These are phyloP conservation scores for Phytophthora litchii DNA, from an alignment of 352 stramenopile genomes.

Conservation along the genomic window DNA sequence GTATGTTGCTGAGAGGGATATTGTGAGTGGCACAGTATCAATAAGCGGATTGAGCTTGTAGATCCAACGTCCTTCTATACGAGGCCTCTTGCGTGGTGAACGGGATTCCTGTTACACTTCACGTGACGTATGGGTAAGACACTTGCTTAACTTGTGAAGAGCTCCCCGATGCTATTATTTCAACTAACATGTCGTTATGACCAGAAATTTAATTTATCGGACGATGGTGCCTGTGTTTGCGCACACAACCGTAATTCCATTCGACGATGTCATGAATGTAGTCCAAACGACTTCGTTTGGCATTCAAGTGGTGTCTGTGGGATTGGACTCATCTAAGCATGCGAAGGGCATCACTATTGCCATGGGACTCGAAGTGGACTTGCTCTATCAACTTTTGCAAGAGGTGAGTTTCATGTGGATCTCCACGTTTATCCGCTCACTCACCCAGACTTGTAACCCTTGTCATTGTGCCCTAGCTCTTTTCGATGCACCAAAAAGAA, in stretches of 20 bases:
- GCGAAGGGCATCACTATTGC: slow-evolving; percentile 68
- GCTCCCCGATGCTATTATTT: neutral
- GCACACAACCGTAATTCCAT: slow-evolving; percentile 65
- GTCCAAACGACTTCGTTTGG: slow-evolving; percentile 63
- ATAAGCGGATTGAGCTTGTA: slow-evolving; percentile 10
- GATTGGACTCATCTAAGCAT: slow-evolving; percentile 49
- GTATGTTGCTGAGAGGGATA: slow-evolving; percentile 22
- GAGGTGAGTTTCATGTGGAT: slow-evolving; percentile 42
- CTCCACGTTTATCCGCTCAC: neutral
- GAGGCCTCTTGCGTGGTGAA: slow-evolving; percentile 81
- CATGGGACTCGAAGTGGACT: slow-evolving; percentile 77
- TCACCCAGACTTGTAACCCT: neutral
- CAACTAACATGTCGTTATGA: slow-evolving; percentile 3
- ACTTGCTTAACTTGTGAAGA: neutral
- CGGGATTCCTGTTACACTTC: slow-evolving; percentile 66
- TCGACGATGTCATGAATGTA: slow-evolving; percentile 62
- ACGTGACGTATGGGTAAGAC: slow-evolving; percentile 76
- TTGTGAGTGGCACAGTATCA: neutral
- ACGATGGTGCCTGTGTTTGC: slow-evolving; percentile 81
- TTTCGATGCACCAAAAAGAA: slow-evolving; percentile 61
- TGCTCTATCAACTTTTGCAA: slow-evolving; percentile 71
- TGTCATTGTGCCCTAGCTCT: slow-evolving; percentile 37
- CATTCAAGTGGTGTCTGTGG: slow-evolving; percentile 66
- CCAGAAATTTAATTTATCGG: slow-evolving; percentile 70
- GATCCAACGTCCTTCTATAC: slow-evolving; percentile 80